These are phyloP conservation scores for Dillenia suffruticosa DNA, from an alignment of 164 flowering plant species.

Conservation along the genomic window DNA sequence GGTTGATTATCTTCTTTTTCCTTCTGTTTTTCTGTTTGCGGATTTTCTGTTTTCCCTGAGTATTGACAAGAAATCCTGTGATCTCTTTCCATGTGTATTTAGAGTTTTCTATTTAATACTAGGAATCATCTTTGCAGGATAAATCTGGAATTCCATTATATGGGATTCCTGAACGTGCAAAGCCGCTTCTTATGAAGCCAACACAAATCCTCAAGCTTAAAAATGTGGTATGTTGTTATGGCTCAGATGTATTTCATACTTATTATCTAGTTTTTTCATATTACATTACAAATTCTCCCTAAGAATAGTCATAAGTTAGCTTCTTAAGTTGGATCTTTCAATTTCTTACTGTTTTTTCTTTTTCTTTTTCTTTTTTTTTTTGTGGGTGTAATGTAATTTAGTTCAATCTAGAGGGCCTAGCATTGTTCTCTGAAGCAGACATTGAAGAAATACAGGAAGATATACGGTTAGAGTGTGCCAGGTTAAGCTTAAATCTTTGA, in stretches of 20 bases:
- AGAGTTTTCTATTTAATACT: too few species aligned
- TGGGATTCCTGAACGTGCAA: constrained; percentile 77
- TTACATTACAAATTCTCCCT: too few species aligned
- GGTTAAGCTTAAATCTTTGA: constrained; percentile 33
- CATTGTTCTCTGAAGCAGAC: constrained; percentile 48
- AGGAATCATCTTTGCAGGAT: constrained; percentile 38
- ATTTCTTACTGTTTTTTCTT: neutral
- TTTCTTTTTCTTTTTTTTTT: too few species aligned
- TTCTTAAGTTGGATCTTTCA: neutral
- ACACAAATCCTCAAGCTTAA: constrained; percentile 68
- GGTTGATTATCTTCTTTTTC: constrained; percentile 4
- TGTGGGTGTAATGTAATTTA: constrained; percentile 11
- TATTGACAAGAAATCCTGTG: constrained; percentile 4
- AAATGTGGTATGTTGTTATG: constrained; percentile 60
- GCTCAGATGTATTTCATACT: neutral
- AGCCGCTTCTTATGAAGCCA: constrained; percentile 75
- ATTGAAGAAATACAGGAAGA: constrained; percentile 83
- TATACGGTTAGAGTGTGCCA: constrained; percentile 80
- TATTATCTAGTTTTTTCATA: too few species aligned
- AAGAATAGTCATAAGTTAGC: too few species aligned
- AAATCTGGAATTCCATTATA: constrained; percentile 30
- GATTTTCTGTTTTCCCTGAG: neutral
- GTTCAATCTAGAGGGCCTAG: constrained; percentile 52
- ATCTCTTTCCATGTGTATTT: too few species aligned
- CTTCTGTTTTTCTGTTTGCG: neutral